Conservation (phyloP, 441 rosid genomes). For the Pelargonium exstipulatum region DNA sequence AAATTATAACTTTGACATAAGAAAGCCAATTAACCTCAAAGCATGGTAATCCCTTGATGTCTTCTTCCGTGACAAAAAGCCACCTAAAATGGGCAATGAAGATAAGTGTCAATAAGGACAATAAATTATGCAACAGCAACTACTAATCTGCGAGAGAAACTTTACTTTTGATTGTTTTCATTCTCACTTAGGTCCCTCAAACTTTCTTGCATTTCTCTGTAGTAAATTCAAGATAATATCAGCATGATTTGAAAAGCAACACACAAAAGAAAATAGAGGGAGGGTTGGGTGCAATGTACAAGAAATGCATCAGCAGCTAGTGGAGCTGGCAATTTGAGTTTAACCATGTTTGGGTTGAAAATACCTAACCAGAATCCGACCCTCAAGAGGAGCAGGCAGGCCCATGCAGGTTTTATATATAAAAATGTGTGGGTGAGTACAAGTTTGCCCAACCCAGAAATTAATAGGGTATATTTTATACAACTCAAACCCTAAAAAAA, state of each 20-base stretch:
- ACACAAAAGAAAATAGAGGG: constrained; percentile 1
- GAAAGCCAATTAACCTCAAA: constrained; percentile 57
- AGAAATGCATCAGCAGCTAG: neutral
- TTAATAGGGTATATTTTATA: too few species aligned
- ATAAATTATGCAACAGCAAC: neutral
- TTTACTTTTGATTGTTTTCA: constrained; percentile 75
- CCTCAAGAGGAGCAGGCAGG: too few species aligned
- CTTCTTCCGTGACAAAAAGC: constrained; percentile 95
- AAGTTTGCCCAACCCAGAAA: too few species aligned
- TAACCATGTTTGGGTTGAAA: too few species aligned
- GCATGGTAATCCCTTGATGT: constrained; percentile 84
- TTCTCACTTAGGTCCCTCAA: constrained; percentile 83
- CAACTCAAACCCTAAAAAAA: too few species aligned
- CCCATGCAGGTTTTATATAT: too few species aligned
- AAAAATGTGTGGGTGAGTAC: too few species aligned
- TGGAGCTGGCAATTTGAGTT: too few species aligned
- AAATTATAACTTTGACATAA: neutral
- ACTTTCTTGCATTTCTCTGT: constrained; percentile 87
- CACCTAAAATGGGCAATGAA: constrained; percentile 40
- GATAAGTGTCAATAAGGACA: neutral
- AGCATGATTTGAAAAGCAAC: constrained; percentile 22
- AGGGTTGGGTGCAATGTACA: neutral
- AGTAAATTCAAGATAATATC: constrained; percentile 28
- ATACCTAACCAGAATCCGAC: too few species aligned
- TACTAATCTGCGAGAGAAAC: constrained; percentile 9